Conservation (phyloP, 1,139 yeast genomes). For the Hyphopichia burtonii region DNA sequence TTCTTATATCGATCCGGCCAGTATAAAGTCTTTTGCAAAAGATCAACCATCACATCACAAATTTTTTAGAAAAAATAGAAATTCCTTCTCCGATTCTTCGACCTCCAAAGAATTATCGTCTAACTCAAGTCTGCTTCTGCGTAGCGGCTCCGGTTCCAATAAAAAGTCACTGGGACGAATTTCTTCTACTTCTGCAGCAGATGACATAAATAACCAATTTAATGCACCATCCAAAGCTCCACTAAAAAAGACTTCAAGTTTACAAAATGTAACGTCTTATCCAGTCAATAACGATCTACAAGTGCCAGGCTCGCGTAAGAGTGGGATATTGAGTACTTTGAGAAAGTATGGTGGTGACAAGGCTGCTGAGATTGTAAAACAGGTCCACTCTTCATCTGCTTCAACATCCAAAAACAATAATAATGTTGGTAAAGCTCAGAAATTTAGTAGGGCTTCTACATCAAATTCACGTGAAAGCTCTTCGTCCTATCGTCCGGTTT, state of each 20-base stretch:
- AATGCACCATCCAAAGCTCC: not conserved
- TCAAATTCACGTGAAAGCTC: not conserved
- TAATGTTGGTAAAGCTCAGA: not conserved
- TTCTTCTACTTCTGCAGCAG: slow-evolving; percentile 6
- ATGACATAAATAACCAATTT: slow-evolving; percentile 4
- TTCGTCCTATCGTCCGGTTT: slow-evolving; percentile 1
- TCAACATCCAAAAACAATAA: slow-evolving; percentile 3
- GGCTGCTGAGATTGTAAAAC: slow-evolving; percentile 37
- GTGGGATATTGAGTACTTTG: slow-evolving; percentile 42
- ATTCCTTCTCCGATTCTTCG: slow-evolving; percentile 1
- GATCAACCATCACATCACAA: slow-evolving; percentile 6
- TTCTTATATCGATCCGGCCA: slow-evolving; percentile 49
- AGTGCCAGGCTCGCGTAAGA: slow-evolving; percentile 19
- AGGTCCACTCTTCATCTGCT: slow-evolving; percentile 17
- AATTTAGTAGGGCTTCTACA: not conserved
- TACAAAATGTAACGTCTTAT: slow-evolving; percentile 6
- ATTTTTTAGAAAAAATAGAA: slow-evolving; percentile 15
- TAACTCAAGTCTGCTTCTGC: not conserved
- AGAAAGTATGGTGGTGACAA: slow-evolving; percentile 45
- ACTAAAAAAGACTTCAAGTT: slow-evolving; percentile 5
- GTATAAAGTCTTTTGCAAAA: slow-evolving; percentile 35
- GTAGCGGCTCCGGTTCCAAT: not conserved
- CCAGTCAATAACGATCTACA: slow-evolving; percentile 1
- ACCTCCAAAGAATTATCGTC: slow-evolving; percentile 2
- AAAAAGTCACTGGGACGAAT: slow-evolving; percentile 3